A percentile compares a stretch with the other conserved stretches of the same genome.
phyloP scores from a whole-genome alignment of 1,284 basidiomycete species.

The Austropuccinia psidii region DNA sequence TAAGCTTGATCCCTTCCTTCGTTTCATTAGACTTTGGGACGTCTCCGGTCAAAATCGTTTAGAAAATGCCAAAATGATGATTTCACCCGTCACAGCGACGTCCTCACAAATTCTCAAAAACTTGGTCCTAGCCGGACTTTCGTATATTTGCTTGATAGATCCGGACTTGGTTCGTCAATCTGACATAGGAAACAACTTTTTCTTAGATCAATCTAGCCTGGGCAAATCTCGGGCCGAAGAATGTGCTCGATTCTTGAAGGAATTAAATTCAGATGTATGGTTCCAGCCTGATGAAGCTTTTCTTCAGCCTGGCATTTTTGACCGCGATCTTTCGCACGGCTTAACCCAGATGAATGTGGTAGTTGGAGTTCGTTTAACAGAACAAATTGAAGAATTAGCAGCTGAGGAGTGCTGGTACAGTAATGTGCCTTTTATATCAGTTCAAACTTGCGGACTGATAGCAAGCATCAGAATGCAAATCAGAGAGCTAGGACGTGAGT shows the following conservation, averaged over 20 bases:
- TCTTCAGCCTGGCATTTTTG: neutral
- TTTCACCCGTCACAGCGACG: slow-evolving; percentile 70
- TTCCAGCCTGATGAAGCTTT: slow-evolving; percentile 62
- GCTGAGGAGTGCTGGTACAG: slow-evolving; percentile 42
- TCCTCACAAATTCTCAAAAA: slow-evolving; percentile 85
- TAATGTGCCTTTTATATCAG: slow-evolving; percentile 62
- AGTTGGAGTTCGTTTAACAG: slow-evolving; percentile 67
- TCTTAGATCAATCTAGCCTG: slow-evolving; percentile 68
- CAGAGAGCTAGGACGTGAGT: slow-evolving; percentile 70
- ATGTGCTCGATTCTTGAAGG: slow-evolving; percentile 65
- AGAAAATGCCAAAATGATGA: slow-evolving; percentile 71
- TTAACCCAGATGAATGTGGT: slow-evolving; percentile 58
- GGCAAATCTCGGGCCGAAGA: slow-evolving; percentile 73
- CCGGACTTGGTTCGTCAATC: slow-evolving; percentile 57
- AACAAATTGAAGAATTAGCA: slow-evolving; percentile 37
- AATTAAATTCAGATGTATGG: slow-evolving; percentile 76
- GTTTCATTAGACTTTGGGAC: slow-evolving; percentile 71
- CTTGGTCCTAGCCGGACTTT: slow-evolving; percentile 86
- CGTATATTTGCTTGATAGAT: slow-evolving; percentile 82
- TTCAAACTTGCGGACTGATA: slow-evolving; percentile 75
- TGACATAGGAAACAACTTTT: slow-evolving; percentile 94
- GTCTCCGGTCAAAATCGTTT: slow-evolving; percentile 85
- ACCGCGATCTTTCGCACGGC: neutral
- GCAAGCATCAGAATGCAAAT: slow-evolving; percentile 81
- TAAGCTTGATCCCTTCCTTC: neutral